Base-by-base conservation (phyloP, 495 filamentous ascomycete genomes). In the Usnea hakonensis region DNA sequence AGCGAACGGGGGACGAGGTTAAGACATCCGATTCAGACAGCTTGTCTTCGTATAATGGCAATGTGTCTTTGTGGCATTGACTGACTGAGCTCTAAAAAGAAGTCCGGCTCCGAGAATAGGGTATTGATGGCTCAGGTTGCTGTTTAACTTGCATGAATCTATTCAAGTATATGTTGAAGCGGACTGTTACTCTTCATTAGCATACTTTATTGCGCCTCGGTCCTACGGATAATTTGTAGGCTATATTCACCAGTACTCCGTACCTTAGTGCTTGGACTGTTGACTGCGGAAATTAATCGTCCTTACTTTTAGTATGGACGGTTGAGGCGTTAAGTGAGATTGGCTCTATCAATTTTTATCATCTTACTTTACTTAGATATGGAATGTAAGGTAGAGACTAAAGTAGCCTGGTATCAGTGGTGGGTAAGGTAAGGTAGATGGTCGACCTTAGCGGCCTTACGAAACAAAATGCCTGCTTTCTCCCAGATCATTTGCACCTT, bases 211-310 rank as follows among this genome's bases (percentile, higher is more conserved):
- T n/a, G n/a, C n/a, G n/a, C n/a, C n/a, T n/a, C n/a, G n/a, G n/a
- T n/a, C n/a, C n/a, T n/a, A n/a, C n/a, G n/a, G n/a, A n/a, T n/a
- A n/a, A n/a, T n/a, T n/a, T n/a, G n/a, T n/a, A n/a, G n/a, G n/a
- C n/a, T n/a, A n/a, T n/a, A n/a, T n/a, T n/a, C n/a, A n/a, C n/a
- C n/a, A n/a, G n/a, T n/a, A n/a, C n/a, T n/a, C n/a, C n/a, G n/a
- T n/a, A n/a, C n/a, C n/a, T 28, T 38, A 36, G 43, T 10, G 33
- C 4, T 52, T 36, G 44, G 26, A 40, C 40, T 59, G 53, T 57
- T 64, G 56, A 60, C 36, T 55, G 62, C 62, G 62, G 62, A 64
- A 43, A 64, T 60, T 64, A 60, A n/a, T 58, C n/a, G 13, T 23
- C 3, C 21, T 32, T 28, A 48, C 53, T 62, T 40, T 60, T 43